A percentile compares a stretch with the other conserved stretches of the same genome.
Evolutionary conservation across 345 rosid species (phyloP).

Genomic region (Eucalyptus pauciflora): DNA sequence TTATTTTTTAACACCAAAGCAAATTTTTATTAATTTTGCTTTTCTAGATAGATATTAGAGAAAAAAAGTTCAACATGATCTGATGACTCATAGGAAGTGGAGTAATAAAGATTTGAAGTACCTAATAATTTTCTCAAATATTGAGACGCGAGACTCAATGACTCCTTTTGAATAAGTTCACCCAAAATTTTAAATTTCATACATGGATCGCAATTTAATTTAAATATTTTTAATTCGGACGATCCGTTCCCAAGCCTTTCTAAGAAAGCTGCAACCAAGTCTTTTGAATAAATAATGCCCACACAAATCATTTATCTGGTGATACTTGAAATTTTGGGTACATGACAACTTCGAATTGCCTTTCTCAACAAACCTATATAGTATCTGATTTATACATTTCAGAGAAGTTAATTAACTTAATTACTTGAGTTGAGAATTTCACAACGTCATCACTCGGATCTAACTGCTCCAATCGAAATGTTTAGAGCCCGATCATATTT

Average conservation of each 20-base stretch:
- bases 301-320: neutral
- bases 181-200: neutral
- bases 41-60: neutral
- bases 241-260: neutral
- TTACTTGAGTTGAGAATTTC: neutral
- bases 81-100: neutral
- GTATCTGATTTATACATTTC: neutral
- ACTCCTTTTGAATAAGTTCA: neutral
- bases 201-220: neutral
- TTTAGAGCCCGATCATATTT: neutral
- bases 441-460: neutral
- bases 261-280: neutral
- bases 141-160: neutral
- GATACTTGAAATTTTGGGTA: neutral
- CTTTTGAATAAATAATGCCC: neutral
- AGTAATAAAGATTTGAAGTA: neutral
- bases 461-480: too few relatives aligned
- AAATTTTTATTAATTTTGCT: neutral
- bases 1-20: neutral
- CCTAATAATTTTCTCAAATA: neutral
- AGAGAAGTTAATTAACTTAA: neutral
- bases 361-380: too few relatives aligned
- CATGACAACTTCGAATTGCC: neutral
- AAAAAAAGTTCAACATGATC: neutral
- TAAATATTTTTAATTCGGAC: neutral